A percentile compares a stretch with the other conserved stretches of the same genome.
Evolutionary conservation across 2,329 filamentous ascomycete genomes (phyloP).

Genomic region (Zarea fungicola): DNA sequence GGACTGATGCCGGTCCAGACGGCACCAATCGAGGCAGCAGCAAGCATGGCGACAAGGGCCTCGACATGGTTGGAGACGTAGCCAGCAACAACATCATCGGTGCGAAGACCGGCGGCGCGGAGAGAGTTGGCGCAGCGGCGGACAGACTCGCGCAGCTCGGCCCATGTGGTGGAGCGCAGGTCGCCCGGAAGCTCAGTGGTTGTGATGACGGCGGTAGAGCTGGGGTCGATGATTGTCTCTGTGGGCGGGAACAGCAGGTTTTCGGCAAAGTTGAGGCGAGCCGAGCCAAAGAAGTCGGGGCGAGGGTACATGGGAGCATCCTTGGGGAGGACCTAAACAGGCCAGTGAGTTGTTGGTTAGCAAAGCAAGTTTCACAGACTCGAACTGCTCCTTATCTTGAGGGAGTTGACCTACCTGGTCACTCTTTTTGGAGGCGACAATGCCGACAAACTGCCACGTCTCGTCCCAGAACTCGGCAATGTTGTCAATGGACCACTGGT

Average conservation of each 20-base stretch:
- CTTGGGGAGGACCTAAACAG: conserved; percentile 58
- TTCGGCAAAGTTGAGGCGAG: conserved; percentile 86
- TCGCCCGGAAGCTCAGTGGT: conserved; percentile 68
- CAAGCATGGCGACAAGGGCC: conserved; percentile 82
- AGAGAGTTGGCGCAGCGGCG: conserved; percentile 67
- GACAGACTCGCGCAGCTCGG: conserved; percentile 71
- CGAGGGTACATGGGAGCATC: conserved; percentile 75
- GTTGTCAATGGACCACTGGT: conserved; percentile 78
- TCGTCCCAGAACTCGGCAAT: conserved; percentile 77
- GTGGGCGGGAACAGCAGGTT: conserved; percentile 77
- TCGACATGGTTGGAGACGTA: conserved; percentile 89
- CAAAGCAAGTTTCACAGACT: not conserved
- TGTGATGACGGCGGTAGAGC: conserved; percentile 68
- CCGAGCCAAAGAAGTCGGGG: conserved; percentile 76
- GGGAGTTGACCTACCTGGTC: conserved; percentile 42
- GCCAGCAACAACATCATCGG: conserved; percentile 55
- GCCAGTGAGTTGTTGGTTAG: not conserved
- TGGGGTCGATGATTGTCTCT: conserved; percentile 39
- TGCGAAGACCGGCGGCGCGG: conserved; percentile 55
- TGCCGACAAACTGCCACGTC: conserved; percentile 75
- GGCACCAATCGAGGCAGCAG: conserved; percentile 74
- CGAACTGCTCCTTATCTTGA: conserved; percentile 15
- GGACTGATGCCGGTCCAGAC: conserved; percentile 93
- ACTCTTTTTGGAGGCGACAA: conserved; percentile 63
- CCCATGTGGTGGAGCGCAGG: conserved; percentile 61